Evolutionary conservation across 257 asterid genomes (phyloP).

Genomic region (Agastache rugosa): DNA sequence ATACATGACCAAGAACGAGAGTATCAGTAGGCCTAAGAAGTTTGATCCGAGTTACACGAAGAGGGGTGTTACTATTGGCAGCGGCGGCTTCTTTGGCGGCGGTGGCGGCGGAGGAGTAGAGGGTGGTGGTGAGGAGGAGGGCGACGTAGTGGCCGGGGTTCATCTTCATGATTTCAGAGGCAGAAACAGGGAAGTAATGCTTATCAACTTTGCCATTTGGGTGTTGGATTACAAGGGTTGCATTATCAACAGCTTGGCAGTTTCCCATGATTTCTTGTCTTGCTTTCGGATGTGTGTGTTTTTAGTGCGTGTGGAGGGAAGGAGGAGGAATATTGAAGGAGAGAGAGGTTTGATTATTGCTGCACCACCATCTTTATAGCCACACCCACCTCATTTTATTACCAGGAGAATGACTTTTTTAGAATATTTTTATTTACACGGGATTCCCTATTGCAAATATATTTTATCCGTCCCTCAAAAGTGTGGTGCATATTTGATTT

Average conservation of each 20-base stretch:
- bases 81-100: conserved; percentile 28
- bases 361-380: conserved; percentile 38
- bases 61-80: conserved; percentile 44
- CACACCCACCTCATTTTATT: conserved; percentile 46
- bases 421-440: not conserved
- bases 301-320: not conserved
- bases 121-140: conserved; percentile 85
- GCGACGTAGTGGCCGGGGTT: conserved; percentile 89
- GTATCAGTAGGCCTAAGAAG: conserved; percentile 77
- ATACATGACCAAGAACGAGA: conserved; percentile 78
- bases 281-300: not conserved
- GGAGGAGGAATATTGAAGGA: not conserved
- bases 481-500: no score
- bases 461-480: no score
- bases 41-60: conserved; percentile 72
- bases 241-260: conserved; percentile 91
- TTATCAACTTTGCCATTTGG: conserved; percentile 76
- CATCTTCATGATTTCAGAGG: conserved; percentile 65
- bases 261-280: conserved; percentile 63
- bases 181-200: conserved; percentile 64
- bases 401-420: conserved; percentile 2
- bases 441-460: not conserved
- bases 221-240: conserved; percentile 65
- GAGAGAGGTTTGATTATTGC: conserved; percentile 16
- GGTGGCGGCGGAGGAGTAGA: conserved; percentile 47